Evolutionary conservation across 495 filamentous ascomycete genomes (phyloP).

Genomic region (Clohesyomyces aquaticus): DNA sequence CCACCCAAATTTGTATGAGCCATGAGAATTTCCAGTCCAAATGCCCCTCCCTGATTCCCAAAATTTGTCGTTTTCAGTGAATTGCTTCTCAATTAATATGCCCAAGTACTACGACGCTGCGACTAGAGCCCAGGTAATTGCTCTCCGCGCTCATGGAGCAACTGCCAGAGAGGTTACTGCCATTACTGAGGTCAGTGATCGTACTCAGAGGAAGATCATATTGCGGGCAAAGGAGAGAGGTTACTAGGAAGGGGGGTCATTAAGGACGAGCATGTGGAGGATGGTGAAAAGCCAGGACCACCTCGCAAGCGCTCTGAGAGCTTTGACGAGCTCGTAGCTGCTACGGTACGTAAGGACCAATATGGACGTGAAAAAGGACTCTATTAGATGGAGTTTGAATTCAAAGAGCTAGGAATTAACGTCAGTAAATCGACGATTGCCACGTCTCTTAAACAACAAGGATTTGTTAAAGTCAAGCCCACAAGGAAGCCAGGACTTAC

Average conservation of each 20-base stretch:
- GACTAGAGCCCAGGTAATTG: slow-evolving; percentile 3
- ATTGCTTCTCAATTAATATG: neutral
- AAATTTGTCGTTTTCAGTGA: neutral
- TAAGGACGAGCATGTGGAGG: neutral
- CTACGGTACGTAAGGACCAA: neutral
- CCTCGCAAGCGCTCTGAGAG: neutral
- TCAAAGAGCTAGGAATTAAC: slow-evolving; percentile 4
- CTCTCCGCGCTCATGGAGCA: neutral
- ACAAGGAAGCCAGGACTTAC: slow-evolving; percentile 9
- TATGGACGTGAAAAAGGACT: neutral
- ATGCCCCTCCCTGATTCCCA: neutral
- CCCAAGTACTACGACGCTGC: neutral
- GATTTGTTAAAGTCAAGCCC: neutral
- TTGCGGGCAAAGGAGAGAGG: neutral
- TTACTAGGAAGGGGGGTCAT: neutral
- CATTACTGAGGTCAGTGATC: neutral
- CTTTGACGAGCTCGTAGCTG: neutral
- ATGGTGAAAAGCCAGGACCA: neutral
- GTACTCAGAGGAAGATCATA: slow-evolving; percentile 3
- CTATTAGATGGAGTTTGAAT: neutral
- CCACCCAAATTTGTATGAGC: too few relatives aligned
- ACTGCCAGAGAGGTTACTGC: neutral
- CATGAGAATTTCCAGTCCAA: neutral
- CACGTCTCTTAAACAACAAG: neutral
- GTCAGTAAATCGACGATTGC: neutral